These are phyloP conservation scores for Coemansia sp. DNA, from an alignment of 192 early-diverging fungal species.

Conservation along the genomic window DNA sequence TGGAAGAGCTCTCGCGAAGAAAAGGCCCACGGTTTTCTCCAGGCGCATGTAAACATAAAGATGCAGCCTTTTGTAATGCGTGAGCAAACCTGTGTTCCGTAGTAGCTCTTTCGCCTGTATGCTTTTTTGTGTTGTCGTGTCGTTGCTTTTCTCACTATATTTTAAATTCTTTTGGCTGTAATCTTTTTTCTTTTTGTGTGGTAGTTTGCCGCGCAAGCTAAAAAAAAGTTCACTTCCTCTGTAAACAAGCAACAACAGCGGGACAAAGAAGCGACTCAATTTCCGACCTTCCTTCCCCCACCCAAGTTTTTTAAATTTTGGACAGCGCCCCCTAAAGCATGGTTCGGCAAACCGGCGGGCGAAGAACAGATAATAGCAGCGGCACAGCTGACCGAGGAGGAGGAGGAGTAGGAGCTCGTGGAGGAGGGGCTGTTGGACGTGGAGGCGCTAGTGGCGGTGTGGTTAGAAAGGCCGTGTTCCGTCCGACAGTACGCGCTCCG, in stretches of 20 bases:
- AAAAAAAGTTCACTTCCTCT: neutral
- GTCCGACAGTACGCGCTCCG: conserved; percentile 38
- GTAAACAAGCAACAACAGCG: neutral
- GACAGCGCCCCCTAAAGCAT: neutral
- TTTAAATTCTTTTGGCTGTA: neutral
- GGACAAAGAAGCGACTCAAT: neutral
- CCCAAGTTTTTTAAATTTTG: neutral
- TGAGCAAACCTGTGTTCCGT: neutral
- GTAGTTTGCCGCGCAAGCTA: neutral
- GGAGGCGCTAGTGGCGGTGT: conserved; percentile 3
- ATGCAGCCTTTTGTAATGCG: neutral
- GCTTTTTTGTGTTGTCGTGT: neutral
- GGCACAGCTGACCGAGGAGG: conserved; percentile 7
- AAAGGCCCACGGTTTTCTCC: neutral
- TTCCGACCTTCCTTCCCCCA: neutral
- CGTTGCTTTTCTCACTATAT: neutral
- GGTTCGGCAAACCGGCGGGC: conserved; percentile 4
- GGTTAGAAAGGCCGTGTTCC: conserved; percentile 36
- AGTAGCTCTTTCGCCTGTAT: neutral
- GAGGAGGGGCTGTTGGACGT: neutral
- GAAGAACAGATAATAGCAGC: conserved; percentile 13
- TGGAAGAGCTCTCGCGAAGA: neutral
- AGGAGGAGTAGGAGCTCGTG: neutral
- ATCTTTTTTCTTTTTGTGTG: neutral
- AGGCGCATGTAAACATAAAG: neutral